Evolutionary conservation across 2,329 filamentous ascomycete genomes (phyloP).

Genomic region (Herpotrichia juniperi): DNA sequence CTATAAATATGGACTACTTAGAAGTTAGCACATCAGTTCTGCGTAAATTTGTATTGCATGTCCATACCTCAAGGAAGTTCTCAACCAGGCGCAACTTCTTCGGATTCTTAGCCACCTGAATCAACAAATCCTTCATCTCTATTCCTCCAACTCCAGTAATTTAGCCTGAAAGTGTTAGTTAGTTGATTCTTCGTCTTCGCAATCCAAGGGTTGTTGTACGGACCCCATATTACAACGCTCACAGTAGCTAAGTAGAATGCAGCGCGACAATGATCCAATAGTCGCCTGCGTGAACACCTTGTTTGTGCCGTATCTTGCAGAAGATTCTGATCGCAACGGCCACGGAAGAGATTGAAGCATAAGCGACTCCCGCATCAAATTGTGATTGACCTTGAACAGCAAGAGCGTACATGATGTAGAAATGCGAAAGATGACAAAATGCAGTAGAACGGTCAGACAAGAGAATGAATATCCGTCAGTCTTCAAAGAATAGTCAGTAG

Average conservation of each 20-base stretch:
- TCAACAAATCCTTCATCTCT: slow-evolving; percentile 6
- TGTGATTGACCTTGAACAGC: background rate
- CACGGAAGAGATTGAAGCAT: slow-evolving; percentile 1
- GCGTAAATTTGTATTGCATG: background rate
- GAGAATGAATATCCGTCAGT: no score
- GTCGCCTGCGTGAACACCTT: slow-evolving; percentile 8
- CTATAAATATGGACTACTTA: background rate
- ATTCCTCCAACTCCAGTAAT: slow-evolving; percentile 9
- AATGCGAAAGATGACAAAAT: no score
- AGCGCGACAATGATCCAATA: slow-evolving; percentile 10
- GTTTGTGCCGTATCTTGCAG: slow-evolving; percentile 7
- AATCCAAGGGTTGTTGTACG: background rate
- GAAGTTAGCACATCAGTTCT: background rate
- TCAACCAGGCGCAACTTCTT: background rate
- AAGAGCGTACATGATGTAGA: background rate
- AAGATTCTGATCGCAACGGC: slow-evolving; percentile 4
- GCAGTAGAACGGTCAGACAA: no score
- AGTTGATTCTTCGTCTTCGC: no score
- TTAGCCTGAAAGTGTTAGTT: background rate
- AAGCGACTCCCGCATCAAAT: background rate
- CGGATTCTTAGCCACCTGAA: background rate
- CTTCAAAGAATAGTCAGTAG: no score
- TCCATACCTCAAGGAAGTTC: slow-evolving; percentile 9
- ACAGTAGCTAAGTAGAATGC: background rate
- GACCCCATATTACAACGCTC: slow-evolving; percentile 4